These are phyloP conservation scores for Aphanomyces invadans DNA, from an alignment of 352 stramenopile genomes.

Conservation along the genomic window DNA sequence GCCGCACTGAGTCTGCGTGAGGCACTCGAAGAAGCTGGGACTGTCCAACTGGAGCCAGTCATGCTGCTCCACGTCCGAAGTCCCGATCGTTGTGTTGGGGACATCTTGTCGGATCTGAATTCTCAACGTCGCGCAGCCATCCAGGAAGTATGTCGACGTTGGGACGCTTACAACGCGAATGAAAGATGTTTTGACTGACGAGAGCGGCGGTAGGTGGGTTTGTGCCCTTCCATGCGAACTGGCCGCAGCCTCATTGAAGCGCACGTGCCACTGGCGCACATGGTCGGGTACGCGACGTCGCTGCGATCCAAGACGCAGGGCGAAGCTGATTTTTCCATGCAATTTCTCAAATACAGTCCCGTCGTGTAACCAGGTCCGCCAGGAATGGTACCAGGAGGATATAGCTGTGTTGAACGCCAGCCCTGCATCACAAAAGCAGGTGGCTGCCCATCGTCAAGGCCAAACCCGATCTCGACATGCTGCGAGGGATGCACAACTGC, in stretches of 20 bases:
- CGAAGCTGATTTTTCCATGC: slow-evolving; percentile 69
- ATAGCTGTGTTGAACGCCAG: no score
- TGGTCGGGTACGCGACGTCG: slow-evolving; percentile 73
- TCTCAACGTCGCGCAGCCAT: slow-evolving; percentile 61
- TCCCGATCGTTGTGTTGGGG: slow-evolving; percentile 52
- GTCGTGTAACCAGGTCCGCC: no score
- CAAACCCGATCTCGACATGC: no score
- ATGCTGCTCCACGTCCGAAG: slow-evolving; percentile 69
- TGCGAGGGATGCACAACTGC: no score
- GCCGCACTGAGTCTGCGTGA: slow-evolving; percentile 49
- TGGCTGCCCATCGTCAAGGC: no score
- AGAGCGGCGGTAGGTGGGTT: slow-evolving; percentile 22
- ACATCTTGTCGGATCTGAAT: slow-evolving; percentile 69
- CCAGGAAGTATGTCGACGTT: slow-evolving; percentile 39
- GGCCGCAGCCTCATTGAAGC: slow-evolving; percentile 52
- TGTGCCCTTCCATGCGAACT: slow-evolving; percentile 24
- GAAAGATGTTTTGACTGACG: slow-evolving; percentile 10
- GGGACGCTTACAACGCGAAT: neutral
- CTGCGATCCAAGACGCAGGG: slow-evolving; percentile 73
- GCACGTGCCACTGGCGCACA: slow-evolving; percentile 58
- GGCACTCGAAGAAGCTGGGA: slow-evolving; percentile 43
- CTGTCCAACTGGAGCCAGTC: slow-evolving; percentile 61
- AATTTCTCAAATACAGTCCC: slow-evolving; percentile 61
- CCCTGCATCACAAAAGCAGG: no score
- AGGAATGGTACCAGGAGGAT: no score